Percentiles rank a stretch among this genome's conserved stretches.
Evolutionary conservation across 257 asterid genomes (phyloP).

Genomic region (Coffea eugenioides): DNA sequence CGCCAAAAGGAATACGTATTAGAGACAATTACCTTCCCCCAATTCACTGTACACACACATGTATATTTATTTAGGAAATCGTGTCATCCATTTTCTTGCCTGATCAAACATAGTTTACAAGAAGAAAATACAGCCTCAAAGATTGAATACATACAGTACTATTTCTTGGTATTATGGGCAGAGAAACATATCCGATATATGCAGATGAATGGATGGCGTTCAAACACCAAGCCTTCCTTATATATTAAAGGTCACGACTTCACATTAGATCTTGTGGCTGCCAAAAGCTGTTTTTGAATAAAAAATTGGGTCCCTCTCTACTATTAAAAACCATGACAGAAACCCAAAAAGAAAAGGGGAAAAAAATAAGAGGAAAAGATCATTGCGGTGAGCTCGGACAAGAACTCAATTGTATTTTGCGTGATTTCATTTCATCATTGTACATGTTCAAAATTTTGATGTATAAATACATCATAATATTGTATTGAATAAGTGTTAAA

Average conservation of each 20-base stretch:
- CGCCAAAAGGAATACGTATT: neutral
- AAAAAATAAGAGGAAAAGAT: neutral
- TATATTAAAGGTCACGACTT: neutral
- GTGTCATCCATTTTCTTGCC: neutral
- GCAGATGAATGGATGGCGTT: constrained; percentile 10
- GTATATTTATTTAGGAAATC: neutral
- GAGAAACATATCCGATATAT: neutral
- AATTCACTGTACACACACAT: neutral
- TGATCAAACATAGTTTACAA: neutral
- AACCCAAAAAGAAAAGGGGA: neutral
- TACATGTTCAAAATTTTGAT: no score
- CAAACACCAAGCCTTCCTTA: constrained; percentile 18
- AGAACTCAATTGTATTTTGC: no score
- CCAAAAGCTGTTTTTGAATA: neutral
- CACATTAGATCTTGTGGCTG: constrained; percentile 7
- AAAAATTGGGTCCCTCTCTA: neutral
- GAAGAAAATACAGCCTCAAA: neutral
- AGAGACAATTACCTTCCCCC: neutral
- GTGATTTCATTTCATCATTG: no score
- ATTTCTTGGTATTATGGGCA: neutral
- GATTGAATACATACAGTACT: neutral
- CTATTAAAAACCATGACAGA: neutral
- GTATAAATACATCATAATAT: no score
- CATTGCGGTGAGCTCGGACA: no score
- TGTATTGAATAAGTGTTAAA: no score